Evolutionary conservation across 345 rosid genomes (phyloP).

Genomic region (Durio zibethinus): DNA sequence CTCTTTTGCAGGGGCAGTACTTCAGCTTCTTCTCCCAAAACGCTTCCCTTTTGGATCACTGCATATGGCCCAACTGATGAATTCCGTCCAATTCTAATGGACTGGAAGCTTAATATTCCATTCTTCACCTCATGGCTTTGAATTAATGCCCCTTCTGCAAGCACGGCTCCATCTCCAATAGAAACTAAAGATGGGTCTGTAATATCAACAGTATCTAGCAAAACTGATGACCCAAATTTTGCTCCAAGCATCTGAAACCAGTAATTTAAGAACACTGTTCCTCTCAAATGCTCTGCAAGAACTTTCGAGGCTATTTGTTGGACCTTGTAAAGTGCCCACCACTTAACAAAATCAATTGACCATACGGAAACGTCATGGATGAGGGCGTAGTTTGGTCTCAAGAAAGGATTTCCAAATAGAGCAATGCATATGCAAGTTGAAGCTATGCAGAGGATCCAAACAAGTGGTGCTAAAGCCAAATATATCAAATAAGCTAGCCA

Average conservation of each 20-base stretch:
- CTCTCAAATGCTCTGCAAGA: constrained; percentile 59
- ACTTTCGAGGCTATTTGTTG: constrained; percentile 56
- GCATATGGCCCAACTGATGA: constrained; percentile 60
- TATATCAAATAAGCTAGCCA: constrained; percentile 28
- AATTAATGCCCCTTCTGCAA: constrained; percentile 59
- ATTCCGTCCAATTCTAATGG: constrained; percentile 45
- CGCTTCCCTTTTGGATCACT: constrained; percentile 58
- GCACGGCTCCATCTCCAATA: constrained; percentile 56
- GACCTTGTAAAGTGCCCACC: constrained; percentile 74
- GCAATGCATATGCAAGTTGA: constrained; percentile 40
- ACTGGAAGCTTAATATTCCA: constrained; percentile 45
- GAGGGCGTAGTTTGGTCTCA: constrained; percentile 51
- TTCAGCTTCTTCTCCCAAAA: constrained; percentile 41
- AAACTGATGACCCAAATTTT: constrained; percentile 53
- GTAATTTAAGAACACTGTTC: constrained; percentile 55
- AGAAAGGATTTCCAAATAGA: constrained; percentile 53
- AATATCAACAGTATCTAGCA: constrained; percentile 55
- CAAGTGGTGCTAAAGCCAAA: constrained; percentile 51
- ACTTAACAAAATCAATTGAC: constrained; percentile 56
- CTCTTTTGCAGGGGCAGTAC: constrained; percentile 49
- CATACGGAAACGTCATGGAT: constrained; percentile 48
- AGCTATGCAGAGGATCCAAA: constrained; percentile 59
- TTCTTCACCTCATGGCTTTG: constrained; percentile 64
- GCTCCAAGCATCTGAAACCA: constrained; percentile 73
- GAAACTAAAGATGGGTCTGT: constrained; percentile 64